Conservation (phyloP, 371 early-diverging fungal species). For the Zopfochytrium polystomum region DNA sequence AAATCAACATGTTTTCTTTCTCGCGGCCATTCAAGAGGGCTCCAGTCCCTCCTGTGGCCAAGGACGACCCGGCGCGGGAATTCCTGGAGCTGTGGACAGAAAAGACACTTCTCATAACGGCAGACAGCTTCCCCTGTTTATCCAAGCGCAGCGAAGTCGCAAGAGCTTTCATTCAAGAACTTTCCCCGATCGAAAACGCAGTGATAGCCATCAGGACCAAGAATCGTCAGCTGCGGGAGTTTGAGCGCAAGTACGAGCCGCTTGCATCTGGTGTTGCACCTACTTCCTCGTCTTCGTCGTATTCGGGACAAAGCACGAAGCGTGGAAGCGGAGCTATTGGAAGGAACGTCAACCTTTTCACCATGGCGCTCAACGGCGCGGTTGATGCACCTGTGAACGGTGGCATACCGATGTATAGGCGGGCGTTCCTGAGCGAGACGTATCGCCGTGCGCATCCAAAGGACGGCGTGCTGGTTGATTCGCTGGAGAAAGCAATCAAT, state of each 20-base stretch:
- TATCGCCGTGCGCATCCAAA: slow-evolving; percentile 47
- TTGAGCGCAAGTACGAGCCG: slow-evolving; percentile 16
- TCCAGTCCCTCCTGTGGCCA: neutral
- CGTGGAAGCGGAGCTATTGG: too few species aligned
- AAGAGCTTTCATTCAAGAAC: slow-evolving; percentile 46
- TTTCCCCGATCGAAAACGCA: slow-evolving; percentile 79
- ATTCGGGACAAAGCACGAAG: too few species aligned
- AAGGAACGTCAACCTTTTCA: slow-evolving; percentile 71
- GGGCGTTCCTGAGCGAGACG: slow-evolving; percentile 60
- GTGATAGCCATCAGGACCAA: slow-evolving; percentile 68
- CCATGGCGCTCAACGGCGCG: slow-evolving; percentile 78
- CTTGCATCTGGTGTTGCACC: neutral
- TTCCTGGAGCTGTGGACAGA: slow-evolving; percentile 77
- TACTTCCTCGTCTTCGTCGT: too few species aligned
- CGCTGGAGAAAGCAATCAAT: slow-evolving; percentile 67
- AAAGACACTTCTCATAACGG: slow-evolving; percentile 63
- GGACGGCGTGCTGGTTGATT: slow-evolving; percentile 51
- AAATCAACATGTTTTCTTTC: slow-evolving; percentile 63
- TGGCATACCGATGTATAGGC: slow-evolving; percentile 71
- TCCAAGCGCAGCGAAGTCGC: slow-evolving; percentile 61
- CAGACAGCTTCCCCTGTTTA: slow-evolving; percentile 68
- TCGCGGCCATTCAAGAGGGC: slow-evolving; percentile 52
- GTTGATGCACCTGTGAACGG: slow-evolving; percentile 87
- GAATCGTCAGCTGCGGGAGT: slow-evolving; percentile 64
- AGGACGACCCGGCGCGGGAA: slow-evolving; percentile 51